These are phyloP conservation scores for Trifolium fragiferum DNA, from an alignment of 306 rosid genomes.

Conservation along the genomic window DNA sequence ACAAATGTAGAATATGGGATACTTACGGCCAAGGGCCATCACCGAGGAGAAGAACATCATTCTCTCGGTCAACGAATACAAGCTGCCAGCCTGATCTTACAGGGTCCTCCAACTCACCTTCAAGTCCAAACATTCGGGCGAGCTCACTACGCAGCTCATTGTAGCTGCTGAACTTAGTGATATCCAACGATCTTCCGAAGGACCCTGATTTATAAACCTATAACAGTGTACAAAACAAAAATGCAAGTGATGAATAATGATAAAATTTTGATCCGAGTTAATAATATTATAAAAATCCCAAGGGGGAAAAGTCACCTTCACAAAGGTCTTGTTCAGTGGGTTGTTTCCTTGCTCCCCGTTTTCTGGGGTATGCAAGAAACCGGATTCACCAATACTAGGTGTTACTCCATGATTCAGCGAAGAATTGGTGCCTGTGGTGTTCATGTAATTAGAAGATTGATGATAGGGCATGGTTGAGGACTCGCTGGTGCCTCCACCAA, in stretches of 20 bases:
- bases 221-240: slow-evolving; percentile 13
- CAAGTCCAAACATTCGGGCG: slow-evolving; percentile 92
- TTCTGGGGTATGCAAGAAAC: slow-evolving; percentile 72
- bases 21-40: slow-evolving; percentile 76
- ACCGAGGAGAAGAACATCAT: slow-evolving; percentile 95
- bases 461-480: slow-evolving; percentile 65
- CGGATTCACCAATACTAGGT: slow-evolving; percentile 71
- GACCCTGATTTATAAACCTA: slow-evolving; percentile 64
- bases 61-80: slow-evolving; percentile 99
- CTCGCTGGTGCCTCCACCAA: slow-evolving; percentile 53
- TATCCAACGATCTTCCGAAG: slow-evolving; percentile 58
- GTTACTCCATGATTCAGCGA: slow-evolving; percentile 65
- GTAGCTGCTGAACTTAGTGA: slow-evolving; percentile 90
- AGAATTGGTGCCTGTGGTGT: slow-evolving; percentile 59
- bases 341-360: slow-evolving; percentile 70
- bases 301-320: slow-evolving; percentile 66
- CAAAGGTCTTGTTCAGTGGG: slow-evolving; percentile 73
- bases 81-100: slow-evolving; percentile 99
- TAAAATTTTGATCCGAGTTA: neutral
- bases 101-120: slow-evolving; percentile 97
- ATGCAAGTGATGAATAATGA: slow-evolving; percentile 10
- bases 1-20: slow-evolving; percentile 2
- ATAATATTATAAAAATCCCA: neutral
- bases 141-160: slow-evolving; percentile 87
- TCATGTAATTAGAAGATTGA: slow-evolving; percentile 76